phyloP scores from a whole-genome alignment of 1,139 yeast genomes.

The Geotrichum carabidarum region DNA sequence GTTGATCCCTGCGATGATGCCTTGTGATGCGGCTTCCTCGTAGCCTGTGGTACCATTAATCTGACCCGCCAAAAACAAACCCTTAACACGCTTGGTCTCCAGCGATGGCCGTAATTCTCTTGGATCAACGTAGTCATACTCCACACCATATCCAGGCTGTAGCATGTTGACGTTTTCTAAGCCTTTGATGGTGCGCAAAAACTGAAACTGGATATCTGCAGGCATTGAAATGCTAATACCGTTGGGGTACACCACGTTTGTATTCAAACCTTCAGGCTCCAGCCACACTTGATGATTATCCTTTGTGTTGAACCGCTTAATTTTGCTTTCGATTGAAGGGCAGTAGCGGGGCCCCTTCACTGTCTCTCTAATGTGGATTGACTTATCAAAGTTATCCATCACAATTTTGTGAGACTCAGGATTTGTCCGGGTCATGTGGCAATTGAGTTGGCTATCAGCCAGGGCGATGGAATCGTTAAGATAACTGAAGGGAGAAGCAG shows the following conservation, averaged over 20 bases:
- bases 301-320: slow-evolving; percentile 74
- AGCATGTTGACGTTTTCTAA: slow-evolving; percentile 79
- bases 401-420: slow-evolving; percentile 67
- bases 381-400: slow-evolving; percentile 64
- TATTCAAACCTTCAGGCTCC: slow-evolving; percentile 90
- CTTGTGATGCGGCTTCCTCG: slow-evolving; percentile 98
- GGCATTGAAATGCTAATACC: slow-evolving; percentile 98
- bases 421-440: slow-evolving; percentile 78
- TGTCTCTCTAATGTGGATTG: slow-evolving; percentile 87
- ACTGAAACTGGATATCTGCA: slow-evolving; percentile 73
- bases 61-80: slow-evolving; percentile 90
- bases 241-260: slow-evolving; percentile 85
- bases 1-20: slow-evolving; percentile 90
- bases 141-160: slow-evolving; percentile 98
- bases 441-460: slow-evolving; percentile 52
- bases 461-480: slow-evolving; percentile 59
- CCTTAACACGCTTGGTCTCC: slow-evolving; percentile 75
- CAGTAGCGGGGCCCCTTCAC: slow-evolving; percentile 97
- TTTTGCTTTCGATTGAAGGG: slow-evolving; percentile 90
- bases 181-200: slow-evolving; percentile 79
- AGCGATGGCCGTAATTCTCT: slow-evolving; percentile 71
- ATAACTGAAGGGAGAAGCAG: slow-evolving; percentile 86
- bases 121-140: slow-evolving; percentile 94
- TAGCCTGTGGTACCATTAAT: slow-evolving; percentile 98
- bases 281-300: slow-evolving; percentile 81